Conservation (phyloP, 176 grass and related monocot species). For the Bromus sterilis region DNA sequence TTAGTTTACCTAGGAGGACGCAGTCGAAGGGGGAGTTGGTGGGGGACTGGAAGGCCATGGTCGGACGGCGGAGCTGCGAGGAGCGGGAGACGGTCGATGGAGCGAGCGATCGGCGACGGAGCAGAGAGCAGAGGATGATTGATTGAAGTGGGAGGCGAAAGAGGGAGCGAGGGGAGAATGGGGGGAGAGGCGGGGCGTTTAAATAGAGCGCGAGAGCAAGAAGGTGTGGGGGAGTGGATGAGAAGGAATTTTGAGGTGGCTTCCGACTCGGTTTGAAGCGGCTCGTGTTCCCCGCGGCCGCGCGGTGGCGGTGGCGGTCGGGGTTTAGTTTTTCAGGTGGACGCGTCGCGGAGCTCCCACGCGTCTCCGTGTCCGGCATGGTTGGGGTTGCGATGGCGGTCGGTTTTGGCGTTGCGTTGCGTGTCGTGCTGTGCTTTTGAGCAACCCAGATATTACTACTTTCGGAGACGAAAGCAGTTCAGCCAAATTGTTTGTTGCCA, state of each 20-base stretch:
- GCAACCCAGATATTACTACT: no score
- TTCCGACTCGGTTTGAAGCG: neutral
- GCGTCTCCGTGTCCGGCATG: neutral
- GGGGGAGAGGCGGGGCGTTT: neutral
- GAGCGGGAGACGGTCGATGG: neutral
- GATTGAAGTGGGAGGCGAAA: neutral
- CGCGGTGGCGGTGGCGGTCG: neutral
- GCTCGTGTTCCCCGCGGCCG: conserved; percentile 20
- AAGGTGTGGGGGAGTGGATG: neutral
- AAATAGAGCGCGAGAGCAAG: conserved; percentile 20
- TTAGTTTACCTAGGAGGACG: conserved; percentile 50
- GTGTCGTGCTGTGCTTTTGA: no score
- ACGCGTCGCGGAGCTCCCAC: neutral
- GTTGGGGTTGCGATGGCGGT: neutral
- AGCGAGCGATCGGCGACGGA: no score
- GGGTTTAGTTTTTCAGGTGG: neutral
- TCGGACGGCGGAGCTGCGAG: neutral
- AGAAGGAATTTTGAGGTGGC: conserved; percentile 3
- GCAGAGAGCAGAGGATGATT: neutral
- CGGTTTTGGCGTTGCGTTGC: neutral
- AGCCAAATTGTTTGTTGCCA: no score
- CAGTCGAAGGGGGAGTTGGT: conserved; percentile 51
- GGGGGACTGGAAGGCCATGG: conserved; percentile 18
- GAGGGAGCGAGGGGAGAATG: neutral
- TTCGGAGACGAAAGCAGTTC: no score